These are phyloP conservation scores for Holtermannia corniformis DNA, from an alignment of 768 basidiomycete species.

Conservation along the genomic window DNA sequence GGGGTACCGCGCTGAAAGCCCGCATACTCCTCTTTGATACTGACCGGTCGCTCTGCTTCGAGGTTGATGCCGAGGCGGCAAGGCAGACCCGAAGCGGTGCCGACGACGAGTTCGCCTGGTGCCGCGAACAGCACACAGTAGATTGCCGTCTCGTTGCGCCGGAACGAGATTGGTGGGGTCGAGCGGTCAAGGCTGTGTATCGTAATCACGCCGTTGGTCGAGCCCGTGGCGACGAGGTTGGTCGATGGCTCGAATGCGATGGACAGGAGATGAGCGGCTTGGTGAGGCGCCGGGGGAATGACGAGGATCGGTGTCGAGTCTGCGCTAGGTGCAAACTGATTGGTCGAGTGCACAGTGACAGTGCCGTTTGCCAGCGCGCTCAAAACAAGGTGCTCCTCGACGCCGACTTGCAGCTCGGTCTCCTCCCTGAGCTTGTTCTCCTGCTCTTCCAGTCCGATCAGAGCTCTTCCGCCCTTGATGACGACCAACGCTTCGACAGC, in stretches of 20 bases:
- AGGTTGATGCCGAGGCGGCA: conserved; percentile 15
- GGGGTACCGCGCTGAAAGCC: too few species aligned
- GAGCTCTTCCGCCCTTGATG: conserved; percentile 41
- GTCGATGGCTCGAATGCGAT: conserved; percentile 46
- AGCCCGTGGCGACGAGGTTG: conserved; percentile 54
- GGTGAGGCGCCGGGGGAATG: conserved; percentile 15
- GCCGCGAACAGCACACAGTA: conserved; percentile 16
- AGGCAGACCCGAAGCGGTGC: conserved; percentile 33
- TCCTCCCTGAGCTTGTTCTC: conserved; percentile 8
- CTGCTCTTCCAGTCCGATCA: conserved; percentile 11
- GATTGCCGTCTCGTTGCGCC: conserved; percentile 28
- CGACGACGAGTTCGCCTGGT: conserved; percentile 23
- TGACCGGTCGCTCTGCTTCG: too few species aligned
- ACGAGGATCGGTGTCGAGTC: conserved; percentile 27
- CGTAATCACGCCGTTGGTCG: conserved; percentile 50
- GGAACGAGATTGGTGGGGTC: conserved; percentile 10
- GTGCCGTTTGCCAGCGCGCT: conserved; percentile 47
- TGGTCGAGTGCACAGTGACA: conserved; percentile 47
- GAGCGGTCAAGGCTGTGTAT: conserved; percentile 46
- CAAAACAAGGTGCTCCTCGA: conserved; percentile 40
- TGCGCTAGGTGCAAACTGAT: conserved; percentile 30
- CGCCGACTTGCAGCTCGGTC: conserved; percentile 12
- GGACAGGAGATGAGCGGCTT: conserved; percentile 44
- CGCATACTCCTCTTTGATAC: too few species aligned
- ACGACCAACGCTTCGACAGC: conserved; percentile 45